Percentiles rank a stretch among this genome's conserved stretches.
Conservation (phyloP, 306 rosid species). For the Sophora flavescens region DNA sequence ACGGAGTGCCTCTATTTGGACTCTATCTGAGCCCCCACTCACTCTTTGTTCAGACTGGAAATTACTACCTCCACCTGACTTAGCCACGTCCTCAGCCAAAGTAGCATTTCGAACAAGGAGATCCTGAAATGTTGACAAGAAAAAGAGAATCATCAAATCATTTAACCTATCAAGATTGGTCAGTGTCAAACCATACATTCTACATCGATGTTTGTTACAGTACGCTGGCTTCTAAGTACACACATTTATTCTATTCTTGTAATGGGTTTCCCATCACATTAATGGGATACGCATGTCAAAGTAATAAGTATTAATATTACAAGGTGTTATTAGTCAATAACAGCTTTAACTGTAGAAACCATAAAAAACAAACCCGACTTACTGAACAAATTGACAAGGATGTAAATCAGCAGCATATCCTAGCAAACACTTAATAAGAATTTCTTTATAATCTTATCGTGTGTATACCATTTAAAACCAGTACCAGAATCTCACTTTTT, state of each 20-base stretch:
- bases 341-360: slow-evolving; percentile 15
- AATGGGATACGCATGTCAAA: slow-evolving; percentile 4
- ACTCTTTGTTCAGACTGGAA: slow-evolving; percentile 65
- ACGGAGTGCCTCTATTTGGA: slow-evolving; percentile 74
- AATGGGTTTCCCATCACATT: slow-evolving; percentile 23
- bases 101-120: slow-evolving; percentile 80
- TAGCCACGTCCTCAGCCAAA: slow-evolving; percentile 85
- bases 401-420: slow-evolving; percentile 6
- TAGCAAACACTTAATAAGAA: slow-evolving; percentile 2
- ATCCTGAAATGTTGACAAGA: slow-evolving; percentile 56
- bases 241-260: slow-evolving; percentile 23
- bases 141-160: slow-evolving; percentile 34
- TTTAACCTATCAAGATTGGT: slow-evolving; percentile 19
- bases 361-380: slow-evolving; percentile 19
- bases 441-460: slow-evolving; percentile 20
- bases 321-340: neutral
- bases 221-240: neutral
- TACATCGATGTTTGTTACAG: slow-evolving; percentile 14
- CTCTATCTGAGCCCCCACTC: slow-evolving; percentile 68
- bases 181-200: neutral
- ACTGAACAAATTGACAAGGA: slow-evolving; percentile 3
- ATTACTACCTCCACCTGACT: slow-evolving; percentile 60
- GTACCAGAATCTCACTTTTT: slow-evolving; percentile 27
- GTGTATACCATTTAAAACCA: slow-evolving; percentile 10
- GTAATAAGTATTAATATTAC: neutral